Percentiles rank a stretch among this genome's conserved stretches.
Conservation (phyloP, 1,284 basidiomycete genomes). For the Sphagnurus paluster region DNA sequence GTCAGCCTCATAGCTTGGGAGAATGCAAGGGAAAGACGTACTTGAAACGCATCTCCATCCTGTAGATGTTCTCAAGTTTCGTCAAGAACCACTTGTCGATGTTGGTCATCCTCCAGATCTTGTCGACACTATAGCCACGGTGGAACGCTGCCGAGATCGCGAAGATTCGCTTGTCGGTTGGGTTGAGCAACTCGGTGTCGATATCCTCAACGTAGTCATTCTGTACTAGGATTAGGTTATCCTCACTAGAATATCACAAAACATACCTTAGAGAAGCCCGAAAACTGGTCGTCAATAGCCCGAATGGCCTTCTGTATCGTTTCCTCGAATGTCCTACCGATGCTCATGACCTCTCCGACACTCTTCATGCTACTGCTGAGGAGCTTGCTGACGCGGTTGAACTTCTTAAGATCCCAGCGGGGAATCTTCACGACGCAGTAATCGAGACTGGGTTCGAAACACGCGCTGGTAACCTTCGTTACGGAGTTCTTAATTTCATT, state of each 20-base stretch:
- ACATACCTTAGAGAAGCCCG: conserved; percentile 85
- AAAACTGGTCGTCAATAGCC: conserved; percentile 93
- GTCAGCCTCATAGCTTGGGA: conserved; percentile 3
- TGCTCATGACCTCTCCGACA: conserved; percentile 99
- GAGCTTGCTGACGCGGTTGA: conserved; percentile 85
- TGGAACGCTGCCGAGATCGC: conserved; percentile 89
- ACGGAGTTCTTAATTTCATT: conserved; percentile 99
- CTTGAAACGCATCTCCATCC: conserved; percentile 78
- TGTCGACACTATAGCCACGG: conserved; percentile 90
- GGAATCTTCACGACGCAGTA: conserved; percentile 99
- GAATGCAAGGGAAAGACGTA: conserved; percentile 37
- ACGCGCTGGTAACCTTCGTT: conserved; percentile 94
- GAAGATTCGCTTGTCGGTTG: conserved; percentile 91
- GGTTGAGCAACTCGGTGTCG: conserved; percentile 85
- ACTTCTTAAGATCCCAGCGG: conserved; percentile 99
- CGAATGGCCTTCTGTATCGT: conserved; percentile 98
- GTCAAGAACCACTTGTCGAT: conserved; percentile 99
- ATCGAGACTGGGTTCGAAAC: conserved; percentile 98
- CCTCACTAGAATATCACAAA: background rate
- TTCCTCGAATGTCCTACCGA: conserved; percentile 97
- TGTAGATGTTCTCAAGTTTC: conserved; percentile 81
- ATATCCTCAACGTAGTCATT: conserved; percentile 83
- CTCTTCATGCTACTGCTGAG: conserved; percentile 97
- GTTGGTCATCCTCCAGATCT: conserved; percentile 95
- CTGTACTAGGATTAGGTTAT: conserved; percentile 41